Conservation (phyloP, 441 rosid species). For the Bocquillonia castaneifolia region DNA sequence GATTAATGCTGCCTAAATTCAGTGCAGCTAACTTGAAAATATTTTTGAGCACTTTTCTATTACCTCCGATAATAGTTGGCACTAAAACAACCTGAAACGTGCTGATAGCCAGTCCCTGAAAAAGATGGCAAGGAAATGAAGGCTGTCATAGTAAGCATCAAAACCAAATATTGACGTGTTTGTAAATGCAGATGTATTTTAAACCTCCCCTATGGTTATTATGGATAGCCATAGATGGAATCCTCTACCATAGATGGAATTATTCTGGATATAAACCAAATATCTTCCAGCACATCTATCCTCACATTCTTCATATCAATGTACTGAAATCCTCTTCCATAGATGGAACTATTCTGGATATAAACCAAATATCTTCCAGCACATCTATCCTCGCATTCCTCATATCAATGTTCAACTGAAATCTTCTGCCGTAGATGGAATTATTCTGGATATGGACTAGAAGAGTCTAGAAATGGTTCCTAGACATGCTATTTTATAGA, state of each 20-base stretch:
- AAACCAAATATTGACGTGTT: conserved; percentile 1
- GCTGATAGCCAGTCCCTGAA: conserved; percentile 87
- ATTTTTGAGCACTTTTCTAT: conserved; percentile 8
- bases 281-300: background rate
- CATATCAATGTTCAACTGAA: background rate
- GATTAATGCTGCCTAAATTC: conserved; percentile 9
- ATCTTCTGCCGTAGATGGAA: background rate
- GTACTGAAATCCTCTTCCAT: background rate
- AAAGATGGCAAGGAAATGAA: conserved; percentile 11
- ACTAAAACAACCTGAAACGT: conserved; percentile 94
- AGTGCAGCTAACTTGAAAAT: conserved; percentile 12
- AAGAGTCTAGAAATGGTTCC: background rate
- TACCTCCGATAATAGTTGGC: conserved; percentile 84
- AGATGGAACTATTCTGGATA: background rate
- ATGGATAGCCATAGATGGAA: background rate
- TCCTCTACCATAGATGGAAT: too few relatives aligned
- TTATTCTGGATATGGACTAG: background rate
- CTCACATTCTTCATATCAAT: background rate
- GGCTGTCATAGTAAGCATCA: conserved; percentile 10
- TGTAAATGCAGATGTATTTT: background rate
- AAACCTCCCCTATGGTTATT: background rate
- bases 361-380: background rate
- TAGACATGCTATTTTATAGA: background rate
- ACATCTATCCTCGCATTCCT: background rate
- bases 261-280: background rate